Evolutionary conservation across 2,329 filamentous ascomycete species (phyloP), one percentile per base, ranked within the genome.

Genomic region (Dactylellina sp.): DNA sequence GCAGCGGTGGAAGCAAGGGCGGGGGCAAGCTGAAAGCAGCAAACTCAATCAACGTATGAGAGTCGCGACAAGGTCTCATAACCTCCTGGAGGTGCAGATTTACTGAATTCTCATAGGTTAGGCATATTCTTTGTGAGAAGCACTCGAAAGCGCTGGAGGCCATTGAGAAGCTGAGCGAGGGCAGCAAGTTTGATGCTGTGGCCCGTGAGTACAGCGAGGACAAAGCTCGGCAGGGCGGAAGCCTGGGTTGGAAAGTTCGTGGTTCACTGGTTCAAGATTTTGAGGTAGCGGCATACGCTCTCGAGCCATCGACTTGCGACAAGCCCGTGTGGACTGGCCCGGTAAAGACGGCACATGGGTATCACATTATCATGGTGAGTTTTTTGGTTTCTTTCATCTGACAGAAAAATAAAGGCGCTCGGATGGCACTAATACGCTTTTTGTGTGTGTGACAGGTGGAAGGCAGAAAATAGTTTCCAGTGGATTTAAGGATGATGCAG

Each of bases 81-180:
- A 55, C 1, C 32, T 2, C 7, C 12, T 46, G 25, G 16, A 37
- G 24, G 9, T 16, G 25, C 37, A 12, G 37, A 14, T 40, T 40
- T 52, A 7, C 49, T 60, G 12, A 42, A 22, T 16, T 32, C 20
- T 32, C n/a, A 2, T 37, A 68, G 71, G 71, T 68, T 28, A 71
- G 78, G 7, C 77, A 79, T 62, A 78, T 78, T 49, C 77, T 78
- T 9, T 78, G 77, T 76, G 76, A 77, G 56, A 79, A 79, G 49
- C 75, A 76, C 52, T 76, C 74, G 18, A 76, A 78, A 53, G 76
- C 76, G 46, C 66, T 75, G 14, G 75, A 75, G 9, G 78, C 75
- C 0, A 75, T 78, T 9, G 77, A 77, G 47, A 76, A 77, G 32
- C 40, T 79, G 14, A 75, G 72, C 20, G 75, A 75, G 28, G 78